A percentile compares a stretch with the other conserved stretches of the same genome.
phyloP scores from a whole-genome alignment of 371 early-diverging fungal species.

The Mucor lusitanicus region DNA sequence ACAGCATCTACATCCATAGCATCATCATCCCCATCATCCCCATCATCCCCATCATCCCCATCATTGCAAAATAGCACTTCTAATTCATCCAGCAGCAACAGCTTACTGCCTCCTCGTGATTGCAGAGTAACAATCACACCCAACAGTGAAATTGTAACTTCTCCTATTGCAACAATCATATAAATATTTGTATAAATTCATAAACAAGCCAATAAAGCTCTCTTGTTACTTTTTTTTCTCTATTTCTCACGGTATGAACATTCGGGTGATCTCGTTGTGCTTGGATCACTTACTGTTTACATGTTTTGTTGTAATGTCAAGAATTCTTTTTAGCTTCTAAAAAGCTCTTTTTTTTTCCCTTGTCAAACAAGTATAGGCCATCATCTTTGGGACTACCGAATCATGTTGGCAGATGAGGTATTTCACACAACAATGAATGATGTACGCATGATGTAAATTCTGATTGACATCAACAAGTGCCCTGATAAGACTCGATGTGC shows the following conservation, averaged over 20 bases:
- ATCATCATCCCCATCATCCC: no score
- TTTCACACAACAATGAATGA: no score
- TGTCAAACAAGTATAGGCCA: no score
- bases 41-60: neutral
- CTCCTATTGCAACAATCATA: conserved; percentile 19
- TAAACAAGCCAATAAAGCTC: neutral
- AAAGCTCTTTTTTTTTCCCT: no score
- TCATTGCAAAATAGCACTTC: neutral
- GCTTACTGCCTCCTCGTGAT: conserved; percentile 3
- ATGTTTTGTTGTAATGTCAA: neutral
- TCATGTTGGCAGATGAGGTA: no score
- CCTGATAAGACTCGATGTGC: no score
- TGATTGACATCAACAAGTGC: no score
- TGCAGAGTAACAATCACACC: conserved; percentile 12
- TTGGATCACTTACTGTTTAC: neutral
- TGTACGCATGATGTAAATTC: no score
- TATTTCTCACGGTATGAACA: conserved; percentile 12
- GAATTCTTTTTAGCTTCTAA: neutral
- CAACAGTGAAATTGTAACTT: conserved; percentile 2
- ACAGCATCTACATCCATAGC: neutral
- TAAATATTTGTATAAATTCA: conserved; percentile 6
- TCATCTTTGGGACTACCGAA: no score
- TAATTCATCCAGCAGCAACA: neutral
- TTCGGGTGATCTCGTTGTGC: conserved; percentile 10
- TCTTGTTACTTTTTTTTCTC: neutral